Conservation (phyloP, 2,329 filamentous ascomycete genomes). For the Colletotrichum sp. region DNA sequence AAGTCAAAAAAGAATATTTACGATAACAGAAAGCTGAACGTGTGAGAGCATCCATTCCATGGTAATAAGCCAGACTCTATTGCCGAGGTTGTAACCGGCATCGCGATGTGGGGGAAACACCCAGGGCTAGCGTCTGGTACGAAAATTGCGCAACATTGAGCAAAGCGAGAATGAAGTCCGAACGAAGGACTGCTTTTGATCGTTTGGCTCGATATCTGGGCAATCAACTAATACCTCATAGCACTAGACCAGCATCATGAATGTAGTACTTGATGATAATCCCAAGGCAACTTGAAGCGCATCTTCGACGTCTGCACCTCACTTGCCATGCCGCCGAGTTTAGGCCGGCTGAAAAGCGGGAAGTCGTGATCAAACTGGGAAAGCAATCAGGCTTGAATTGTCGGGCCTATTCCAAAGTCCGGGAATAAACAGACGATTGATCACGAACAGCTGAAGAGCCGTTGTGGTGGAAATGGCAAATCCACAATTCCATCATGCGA, state of each 20-base stretch:
- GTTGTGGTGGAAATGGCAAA: background rate
- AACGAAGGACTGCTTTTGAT: background rate
- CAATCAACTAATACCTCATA: background rate
- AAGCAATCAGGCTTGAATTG: background rate
- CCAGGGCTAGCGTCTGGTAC: background rate
- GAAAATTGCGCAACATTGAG: background rate
- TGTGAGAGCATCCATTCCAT: background rate
- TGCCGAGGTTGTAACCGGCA: background rate
- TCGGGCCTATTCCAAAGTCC: background rate
- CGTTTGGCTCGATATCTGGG: background rate
- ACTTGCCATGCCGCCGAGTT: background rate
- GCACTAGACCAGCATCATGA: background rate
- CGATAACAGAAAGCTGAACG: background rate
- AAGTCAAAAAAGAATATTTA: fast-evolving
- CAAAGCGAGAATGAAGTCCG: background rate
- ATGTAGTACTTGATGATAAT: background rate
- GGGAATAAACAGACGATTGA: background rate
- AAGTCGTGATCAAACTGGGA: background rate
- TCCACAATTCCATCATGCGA: background rate
- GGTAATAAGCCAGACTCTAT: background rate
- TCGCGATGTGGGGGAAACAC: background rate
- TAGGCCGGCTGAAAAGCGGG: background rate
- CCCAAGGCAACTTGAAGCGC: background rate
- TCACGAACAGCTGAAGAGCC: background rate
- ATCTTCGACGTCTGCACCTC: background rate